Percentiles rank a stretch among this genome's conserved stretches.
phyloP scores from a whole-genome alignment of 2,329 filamentous ascomycete genomes.

The Aspergillus tanneri region DNA sequence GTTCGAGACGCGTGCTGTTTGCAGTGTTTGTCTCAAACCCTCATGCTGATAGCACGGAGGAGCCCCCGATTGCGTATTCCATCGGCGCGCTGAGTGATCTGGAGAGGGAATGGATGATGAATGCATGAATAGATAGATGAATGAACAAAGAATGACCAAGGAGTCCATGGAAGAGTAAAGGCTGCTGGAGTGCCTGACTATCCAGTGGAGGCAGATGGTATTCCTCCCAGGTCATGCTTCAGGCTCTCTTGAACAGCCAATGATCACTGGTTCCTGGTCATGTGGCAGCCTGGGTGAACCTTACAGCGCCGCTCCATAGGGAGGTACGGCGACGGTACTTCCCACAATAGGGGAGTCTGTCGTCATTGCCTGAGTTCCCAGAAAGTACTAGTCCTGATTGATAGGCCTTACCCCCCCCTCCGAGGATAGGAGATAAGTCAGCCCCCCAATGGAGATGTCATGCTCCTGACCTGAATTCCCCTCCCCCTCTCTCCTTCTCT shows the following conservation, averaged over 20 bases:
- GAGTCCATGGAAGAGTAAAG: too few relatives aligned
- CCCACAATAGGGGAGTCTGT: not conserved
- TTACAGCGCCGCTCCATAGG: not conserved
- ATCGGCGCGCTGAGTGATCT: too few relatives aligned
- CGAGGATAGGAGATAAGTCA: slow-evolving; percentile 21
- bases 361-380: not conserved
- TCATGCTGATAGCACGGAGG: too few relatives aligned
- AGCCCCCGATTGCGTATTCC: too few relatives aligned
- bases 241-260: not conserved
- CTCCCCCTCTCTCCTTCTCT: slow-evolving; percentile 17
- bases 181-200: slow-evolving; percentile 3
- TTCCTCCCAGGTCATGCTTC: not conserved
- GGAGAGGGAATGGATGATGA: too few relatives aligned
- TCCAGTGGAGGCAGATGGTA: slow-evolving; percentile 2
- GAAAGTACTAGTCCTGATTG: too few relatives aligned
- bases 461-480: slow-evolving; percentile 26
- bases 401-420: too few relatives aligned
- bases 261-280: slow-evolving; percentile 4
- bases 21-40: slow-evolving; percentile 9
- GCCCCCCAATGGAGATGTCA: slow-evolving; percentile 21
- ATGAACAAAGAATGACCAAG: too few relatives aligned
- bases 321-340: not conserved
- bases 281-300: slow-evolving; percentile 2
- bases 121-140: too few relatives aligned
- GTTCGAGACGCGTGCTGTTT: slow-evolving; percentile 10